Evolutionary conservation across 768 basidiomycete genomes (phyloP), one percentile per base, ranked within the genome.

Genomic region (Macrolepiota fuliginosa): DNA sequence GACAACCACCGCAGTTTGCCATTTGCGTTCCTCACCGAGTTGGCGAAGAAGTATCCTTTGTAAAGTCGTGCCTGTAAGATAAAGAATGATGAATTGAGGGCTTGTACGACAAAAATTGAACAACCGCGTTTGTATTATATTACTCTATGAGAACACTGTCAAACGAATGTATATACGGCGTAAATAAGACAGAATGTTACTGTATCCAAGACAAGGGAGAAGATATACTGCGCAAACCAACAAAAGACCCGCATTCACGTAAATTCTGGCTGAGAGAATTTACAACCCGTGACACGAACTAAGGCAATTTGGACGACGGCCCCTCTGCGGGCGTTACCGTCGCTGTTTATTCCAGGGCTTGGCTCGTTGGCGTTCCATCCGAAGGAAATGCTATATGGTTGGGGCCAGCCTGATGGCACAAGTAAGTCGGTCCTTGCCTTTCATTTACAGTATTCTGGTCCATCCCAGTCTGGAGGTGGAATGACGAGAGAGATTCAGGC

Each of bases 291-390:
- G 63, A 84, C 75, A 36, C 78, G 82, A 55, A 84, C 82, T 68
- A 45, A 40, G 29, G 3, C 3, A 19, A 19, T 13, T 27, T 32
- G 7, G 19, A 71, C 72, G 9, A 67, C 76, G 24, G 79, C 79
- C 25, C 81, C 83, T 19, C 69, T 79, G 2, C 77, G 81, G 6
- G 64, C 72, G 32, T 25, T 60, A 13, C 78, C 80, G 7, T 81
- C 80, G 25, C 71, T 79, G 11, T 84, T 75, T 67, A 82, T 83
- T 37, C 82, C 82, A 29, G 74, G 81, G 62, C 75, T 72, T 56
- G 82, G 81, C 22, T 82, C 85, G 13, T 69, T 90, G 35, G 73
- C 76, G 1, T 91, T 91, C 79, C 90, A 91, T 69, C 90, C 90
- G 10, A 77, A 83, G 65, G 88, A 91, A 68, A 90, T 91, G 90